Percentiles rank a stretch among this genome's conserved stretches.
These are phyloP conservation scores for Rehmannia glutinosa DNA, from an alignment of 257 asterid species.

Conservation along the genomic window DNA sequence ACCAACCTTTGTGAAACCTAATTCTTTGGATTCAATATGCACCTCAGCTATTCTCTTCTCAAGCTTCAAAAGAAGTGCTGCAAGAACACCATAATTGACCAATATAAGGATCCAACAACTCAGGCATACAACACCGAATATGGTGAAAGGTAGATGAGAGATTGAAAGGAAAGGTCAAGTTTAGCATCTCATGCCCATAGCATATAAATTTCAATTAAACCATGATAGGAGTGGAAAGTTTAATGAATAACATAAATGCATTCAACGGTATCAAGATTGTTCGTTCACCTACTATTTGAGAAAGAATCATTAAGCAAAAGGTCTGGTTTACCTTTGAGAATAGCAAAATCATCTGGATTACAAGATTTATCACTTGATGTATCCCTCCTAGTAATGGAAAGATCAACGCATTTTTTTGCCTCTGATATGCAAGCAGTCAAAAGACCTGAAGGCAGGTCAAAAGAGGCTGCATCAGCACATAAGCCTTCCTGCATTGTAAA, in stretches of 20 bases:
- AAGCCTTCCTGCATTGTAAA: slow-evolving; percentile 70
- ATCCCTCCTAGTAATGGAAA: slow-evolving; percentile 69
- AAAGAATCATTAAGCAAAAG: slow-evolving; percentile 13
- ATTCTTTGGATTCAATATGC: slow-evolving; percentile 79
- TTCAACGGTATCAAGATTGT: slow-evolving; percentile 10
- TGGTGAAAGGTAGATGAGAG: neutral
- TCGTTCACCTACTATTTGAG: slow-evolving; percentile 1
- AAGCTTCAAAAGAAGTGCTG: slow-evolving; percentile 95
- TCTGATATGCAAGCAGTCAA: slow-evolving; percentile 90
- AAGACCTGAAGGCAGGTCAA: slow-evolving; percentile 85
- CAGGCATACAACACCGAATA: slow-evolving; percentile 2
- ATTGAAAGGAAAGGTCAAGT: neutral
- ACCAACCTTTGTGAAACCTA: slow-evolving; percentile 91
- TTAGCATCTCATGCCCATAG: neutral
- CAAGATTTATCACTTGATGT: slow-evolving; percentile 72
- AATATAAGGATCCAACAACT: slow-evolving; percentile 11
- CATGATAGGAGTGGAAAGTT: slow-evolving; percentile 11
- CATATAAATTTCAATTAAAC: slow-evolving; percentile 8
- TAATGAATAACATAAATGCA: slow-evolving; percentile 1
- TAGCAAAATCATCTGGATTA: slow-evolving; percentile 91
- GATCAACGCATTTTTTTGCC: slow-evolving; percentile 76
- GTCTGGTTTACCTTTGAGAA: slow-evolving; percentile 67
- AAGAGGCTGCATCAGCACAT: slow-evolving; percentile 98
- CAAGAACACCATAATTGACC: slow-evolving; percentile 33
- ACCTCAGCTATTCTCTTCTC: slow-evolving; percentile 85